Base-by-base conservation (phyloP, 192 early-diverging fungal species). In the Umbelopsis sp. region DNA sequence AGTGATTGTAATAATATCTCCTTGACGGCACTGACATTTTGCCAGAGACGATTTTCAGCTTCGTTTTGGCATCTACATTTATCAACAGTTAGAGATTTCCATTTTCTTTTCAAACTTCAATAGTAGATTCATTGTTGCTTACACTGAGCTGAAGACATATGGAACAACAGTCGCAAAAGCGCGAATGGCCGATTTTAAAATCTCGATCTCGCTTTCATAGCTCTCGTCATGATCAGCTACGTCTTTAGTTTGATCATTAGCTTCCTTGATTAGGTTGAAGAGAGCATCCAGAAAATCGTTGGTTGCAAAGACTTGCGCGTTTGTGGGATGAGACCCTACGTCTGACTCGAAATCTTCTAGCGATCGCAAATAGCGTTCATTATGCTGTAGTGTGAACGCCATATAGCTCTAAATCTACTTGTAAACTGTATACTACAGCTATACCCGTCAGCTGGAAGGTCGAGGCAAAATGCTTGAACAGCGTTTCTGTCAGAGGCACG, bases 31-130 rank as follows among this genome's bases (percentile, higher is more conserved):
- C 12, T 20, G 8, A 69, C 47, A 26, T 25, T 70, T 20, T 74
- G 51, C 82, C 82, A 81, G 36, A 78, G 51, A n/a, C 38, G 68
- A 26, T n/a, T 47, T 59, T 84, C 80, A 12, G 65, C 41, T 68
- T 68, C 54, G 68, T 78, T 81, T 66, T 81, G 51, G 36, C 74
- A 79, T 22, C 82, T 81, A 66, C 43, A 17, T 38, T 0, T 20
- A 25, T 51, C 14, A 25, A 0, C 5, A 44, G 31, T 34, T 41
- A 52, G 25, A 24, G 16, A 59, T 32, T 12, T 52, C 12, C 26
- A 21, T 49, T 21, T 2, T 1, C 47, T 49, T 17, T 12, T 6
- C 12, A n/a, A 6, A 41, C 12, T 41, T 4, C 8, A 41, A 1
- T 41, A 41, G 38, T 1, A 11, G 38, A 31, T 11, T 69, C 24